Evolutionary conservation across 768 basidiomycete species (phyloP).

Genomic region (Suillus cothurnatus): DNA sequence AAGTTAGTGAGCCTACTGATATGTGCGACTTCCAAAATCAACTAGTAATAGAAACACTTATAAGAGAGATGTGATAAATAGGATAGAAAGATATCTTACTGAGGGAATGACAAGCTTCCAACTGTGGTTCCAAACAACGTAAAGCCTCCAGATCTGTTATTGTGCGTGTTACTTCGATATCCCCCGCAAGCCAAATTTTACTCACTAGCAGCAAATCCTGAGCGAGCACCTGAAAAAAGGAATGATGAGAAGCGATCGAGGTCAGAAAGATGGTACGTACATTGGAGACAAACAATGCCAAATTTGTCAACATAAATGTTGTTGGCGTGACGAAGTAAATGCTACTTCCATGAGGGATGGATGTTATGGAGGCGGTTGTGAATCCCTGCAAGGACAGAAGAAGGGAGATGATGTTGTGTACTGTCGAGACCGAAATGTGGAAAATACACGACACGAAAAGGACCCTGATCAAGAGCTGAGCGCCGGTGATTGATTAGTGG

Average conservation of each 20-base stretch:
- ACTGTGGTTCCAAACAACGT: constrained; percentile 8
- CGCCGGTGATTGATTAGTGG: not conserved
- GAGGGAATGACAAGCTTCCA: constrained; percentile 4
- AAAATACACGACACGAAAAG: constrained; percentile 5
- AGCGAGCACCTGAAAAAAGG: constrained; percentile 7
- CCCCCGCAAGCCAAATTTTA: not conserved
- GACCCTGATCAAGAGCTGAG: constrained; percentile 7
- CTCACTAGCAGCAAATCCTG: constrained; percentile 11
- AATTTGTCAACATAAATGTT: constrained; percentile 1
- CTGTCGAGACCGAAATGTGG: constrained; percentile 8
- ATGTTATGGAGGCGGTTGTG: not conserved
- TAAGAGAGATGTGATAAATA: not conserved
- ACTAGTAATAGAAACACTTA: not conserved
- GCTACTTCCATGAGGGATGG: not conserved
- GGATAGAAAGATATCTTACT: constrained; percentile 4
- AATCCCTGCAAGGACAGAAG: constrained; percentile 5
- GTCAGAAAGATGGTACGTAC: not conserved
- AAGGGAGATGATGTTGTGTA: constrained; percentile 9
- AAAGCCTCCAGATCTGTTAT: constrained; percentile 14
- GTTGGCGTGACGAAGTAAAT: not conserved
- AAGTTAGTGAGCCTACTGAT: not conserved
- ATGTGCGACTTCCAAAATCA: constrained; percentile 11
- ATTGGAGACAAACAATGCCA: constrained; percentile 9
- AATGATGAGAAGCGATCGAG: not conserved
- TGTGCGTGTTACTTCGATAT: not conserved